Evolutionary conservation across 805 yeast genomes (phyloP).

Genomic region (Lachancea nothofagi): DNA sequence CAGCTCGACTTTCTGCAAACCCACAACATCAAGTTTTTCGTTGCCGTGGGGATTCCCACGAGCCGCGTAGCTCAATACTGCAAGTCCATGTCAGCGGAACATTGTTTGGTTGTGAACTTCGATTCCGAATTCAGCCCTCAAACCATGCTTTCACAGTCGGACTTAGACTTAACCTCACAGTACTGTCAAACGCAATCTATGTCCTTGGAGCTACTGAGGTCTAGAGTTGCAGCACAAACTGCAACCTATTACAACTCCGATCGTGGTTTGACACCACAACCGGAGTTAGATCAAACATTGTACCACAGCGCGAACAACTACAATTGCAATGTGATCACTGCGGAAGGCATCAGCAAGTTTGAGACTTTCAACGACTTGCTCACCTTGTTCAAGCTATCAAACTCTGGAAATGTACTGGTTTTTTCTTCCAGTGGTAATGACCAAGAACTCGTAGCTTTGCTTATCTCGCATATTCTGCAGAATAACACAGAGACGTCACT

Average conservation of each 20-base stretch:
- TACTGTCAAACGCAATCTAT: conserved; percentile 27
- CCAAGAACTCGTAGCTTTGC: conserved; percentile 22
- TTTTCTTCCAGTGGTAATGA: conserved; percentile 27
- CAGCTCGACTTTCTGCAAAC: conserved; percentile 34
- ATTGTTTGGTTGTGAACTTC: conserved; percentile 34
- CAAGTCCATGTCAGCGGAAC: conserved; percentile 26
- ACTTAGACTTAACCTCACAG: not conserved
- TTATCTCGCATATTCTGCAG: conserved; percentile 25
- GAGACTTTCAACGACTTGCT: conserved; percentile 28
- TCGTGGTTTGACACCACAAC: conserved; percentile 13
- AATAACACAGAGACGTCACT: conserved; percentile 21
- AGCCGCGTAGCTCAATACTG: conserved; percentile 30
- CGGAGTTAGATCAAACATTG: conserved; percentile 9
- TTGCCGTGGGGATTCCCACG: conserved; percentile 34
- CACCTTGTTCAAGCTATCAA: conserved; percentile 20
- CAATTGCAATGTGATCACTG: conserved; percentile 8
- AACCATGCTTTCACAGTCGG: conserved; percentile 2
- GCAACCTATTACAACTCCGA: not conserved
- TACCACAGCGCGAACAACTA: conserved; percentile 8
- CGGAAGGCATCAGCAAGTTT: conserved; percentile 19
- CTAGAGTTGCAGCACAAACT: not conserved
- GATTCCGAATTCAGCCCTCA: conserved; percentile 28
- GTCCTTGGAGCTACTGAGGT: conserved; percentile 13
- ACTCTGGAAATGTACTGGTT: conserved; percentile 21
- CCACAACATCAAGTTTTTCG: conserved; percentile 38